Evolutionary conservation across 371 early-diverging fungal genomes (phyloP).

Genomic region (Mucor plumbeus): DNA sequence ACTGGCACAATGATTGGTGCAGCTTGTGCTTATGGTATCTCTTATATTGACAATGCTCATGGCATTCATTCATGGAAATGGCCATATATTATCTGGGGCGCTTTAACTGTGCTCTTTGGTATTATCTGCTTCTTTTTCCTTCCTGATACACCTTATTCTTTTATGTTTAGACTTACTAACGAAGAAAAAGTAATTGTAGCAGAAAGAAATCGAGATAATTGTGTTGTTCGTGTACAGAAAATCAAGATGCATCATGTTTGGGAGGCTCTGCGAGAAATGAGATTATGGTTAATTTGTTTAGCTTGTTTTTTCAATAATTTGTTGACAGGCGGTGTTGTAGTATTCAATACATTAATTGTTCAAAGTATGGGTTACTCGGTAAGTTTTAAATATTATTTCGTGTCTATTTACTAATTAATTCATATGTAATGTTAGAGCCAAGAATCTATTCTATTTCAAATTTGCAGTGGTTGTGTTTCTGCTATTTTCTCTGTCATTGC

Average conservation of each 20-base stretch:
- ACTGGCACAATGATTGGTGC: slow-evolving; percentile 27
- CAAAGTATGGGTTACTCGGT: slow-evolving; percentile 40
- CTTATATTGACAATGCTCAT: slow-evolving; percentile 23
- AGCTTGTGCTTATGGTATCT: slow-evolving; percentile 26
- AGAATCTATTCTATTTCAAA: slow-evolving; percentile 42
- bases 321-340: slow-evolving; percentile 37
- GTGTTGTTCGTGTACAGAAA: slow-evolving; percentile 27
- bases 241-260: slow-evolving; percentile 28
- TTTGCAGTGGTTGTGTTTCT: slow-evolving; percentile 30
- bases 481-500: slow-evolving; percentile 24
- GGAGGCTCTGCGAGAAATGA: slow-evolving; percentile 31
- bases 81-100: slow-evolving; percentile 35
- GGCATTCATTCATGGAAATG: slow-evolving; percentile 33
- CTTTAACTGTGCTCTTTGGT: slow-evolving; percentile 28
- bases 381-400: slow-evolving; percentile 2
- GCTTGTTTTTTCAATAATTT: slow-evolving; percentile 30
- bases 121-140: slow-evolving; percentile 30
- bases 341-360: slow-evolving; percentile 41
- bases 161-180: slow-evolving; percentile 24
- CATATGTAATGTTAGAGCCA: slow-evolving; percentile 1
- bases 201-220: slow-evolving; percentile 29
- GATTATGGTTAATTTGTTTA: slow-evolving; percentile 28
- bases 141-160: slow-evolving; percentile 25
- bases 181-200: slow-evolving; percentile 32
- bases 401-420: too few relatives aligned